phyloP scores from a whole-genome alignment of 2,329 filamentous ascomycete genomes.

The Claviceps sorghi region DNA sequence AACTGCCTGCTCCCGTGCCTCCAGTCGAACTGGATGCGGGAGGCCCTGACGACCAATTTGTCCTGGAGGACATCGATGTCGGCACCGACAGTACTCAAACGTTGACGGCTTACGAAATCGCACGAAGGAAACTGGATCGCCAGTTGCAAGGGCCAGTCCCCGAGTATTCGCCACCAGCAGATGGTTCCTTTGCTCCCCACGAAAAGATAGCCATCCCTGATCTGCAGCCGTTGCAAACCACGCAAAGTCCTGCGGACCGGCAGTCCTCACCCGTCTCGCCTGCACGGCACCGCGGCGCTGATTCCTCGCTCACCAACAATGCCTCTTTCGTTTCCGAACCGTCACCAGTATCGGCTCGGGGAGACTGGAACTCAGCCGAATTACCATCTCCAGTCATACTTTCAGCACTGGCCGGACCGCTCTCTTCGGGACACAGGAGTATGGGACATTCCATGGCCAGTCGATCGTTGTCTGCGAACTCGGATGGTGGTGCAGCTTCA shows the following conservation, averaged over 20 bases:
- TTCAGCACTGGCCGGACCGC: constrained; percentile 14
- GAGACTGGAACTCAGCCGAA: constrained; percentile 26
- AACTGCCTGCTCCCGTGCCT: constrained; percentile 30
- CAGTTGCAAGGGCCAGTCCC: constrained; percentile 36
- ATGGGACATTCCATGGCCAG: constrained; percentile 5
- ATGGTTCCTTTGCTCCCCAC: constrained; percentile 12
- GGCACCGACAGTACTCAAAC: constrained; percentile 25
- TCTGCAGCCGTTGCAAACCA: constrained; percentile 2
- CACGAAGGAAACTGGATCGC: constrained; percentile 34
- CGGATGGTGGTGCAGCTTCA: neutral
- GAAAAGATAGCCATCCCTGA: constrained; percentile 17
- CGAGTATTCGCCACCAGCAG: constrained; percentile 29
- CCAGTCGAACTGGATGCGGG: constrained; percentile 36
- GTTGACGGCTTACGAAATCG: constrained; percentile 35
- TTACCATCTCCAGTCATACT: constrained; percentile 28
- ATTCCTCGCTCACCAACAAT: constrained; percentile 12
- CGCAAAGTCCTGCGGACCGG: constrained; percentile 7
- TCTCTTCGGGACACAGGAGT: constrained; percentile 9
- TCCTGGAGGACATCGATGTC: constrained; percentile 25
- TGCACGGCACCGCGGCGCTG: constrained; percentile 10
- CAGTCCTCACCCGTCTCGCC: constrained; percentile 9
- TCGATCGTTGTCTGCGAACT: constrained; percentile 6
- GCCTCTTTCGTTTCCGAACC: constrained; percentile 28
- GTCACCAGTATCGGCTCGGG: constrained; percentile 34
- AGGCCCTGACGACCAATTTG: constrained; percentile 20